Percentiles rank a stretch among this genome's conserved stretches.
These are phyloP conservation scores for Salvia sclarea DNA, from an alignment of 305 asterid species.

Conservation along the genomic window DNA sequence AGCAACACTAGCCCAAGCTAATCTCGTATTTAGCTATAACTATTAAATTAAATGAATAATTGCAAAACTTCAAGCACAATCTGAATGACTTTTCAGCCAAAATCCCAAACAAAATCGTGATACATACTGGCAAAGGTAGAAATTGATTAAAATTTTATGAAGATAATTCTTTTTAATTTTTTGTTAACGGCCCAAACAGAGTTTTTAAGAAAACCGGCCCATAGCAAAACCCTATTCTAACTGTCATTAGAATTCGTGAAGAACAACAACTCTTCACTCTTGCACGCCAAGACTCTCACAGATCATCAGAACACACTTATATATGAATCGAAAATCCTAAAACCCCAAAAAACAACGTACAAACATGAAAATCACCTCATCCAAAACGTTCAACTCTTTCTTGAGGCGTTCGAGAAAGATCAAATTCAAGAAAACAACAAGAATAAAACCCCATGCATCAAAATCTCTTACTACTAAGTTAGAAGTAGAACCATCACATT, in stretches of 20 bases:
- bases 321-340: neutral
- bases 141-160: no score
- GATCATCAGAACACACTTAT: neutral
- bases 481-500: neutral
- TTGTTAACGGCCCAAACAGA: no score
- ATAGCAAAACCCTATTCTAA: neutral
- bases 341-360: neutral
- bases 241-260: neutral
- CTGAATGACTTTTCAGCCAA: no score
- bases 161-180: no score
- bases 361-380: neutral
- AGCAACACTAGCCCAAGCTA: no score
- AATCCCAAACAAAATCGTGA: no score
- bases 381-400: neutral
- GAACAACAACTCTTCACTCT: no score
- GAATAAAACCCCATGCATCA: neutral
- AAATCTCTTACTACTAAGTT: neutral
- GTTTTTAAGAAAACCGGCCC: no score
- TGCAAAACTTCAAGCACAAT: no score
- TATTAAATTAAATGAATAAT: no score
- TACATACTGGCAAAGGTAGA: no score
- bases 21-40: no score
- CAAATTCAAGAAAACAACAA: conserved; percentile 10
- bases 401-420: neutral
- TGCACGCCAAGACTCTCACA: neutral